A percentile compares a stretch with the other conserved stretches of the same genome.
These are phyloP conservation scores for Globisporangium lucens DNA, from an alignment of 352 stramenopile genomes.

Conservation along the genomic window DNA sequence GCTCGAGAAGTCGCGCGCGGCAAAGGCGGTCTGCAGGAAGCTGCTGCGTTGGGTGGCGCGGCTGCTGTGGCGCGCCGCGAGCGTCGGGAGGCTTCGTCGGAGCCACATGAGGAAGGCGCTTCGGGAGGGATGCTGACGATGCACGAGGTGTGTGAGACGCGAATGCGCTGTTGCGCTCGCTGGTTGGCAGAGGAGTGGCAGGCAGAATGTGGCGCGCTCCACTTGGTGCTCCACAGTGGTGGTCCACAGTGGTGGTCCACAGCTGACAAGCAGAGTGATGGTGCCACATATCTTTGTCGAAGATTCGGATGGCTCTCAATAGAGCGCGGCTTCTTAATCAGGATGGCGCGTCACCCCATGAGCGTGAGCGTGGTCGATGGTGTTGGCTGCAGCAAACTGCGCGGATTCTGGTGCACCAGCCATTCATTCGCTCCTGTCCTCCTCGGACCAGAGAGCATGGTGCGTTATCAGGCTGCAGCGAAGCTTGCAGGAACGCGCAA, in stretches of 20 bases:
- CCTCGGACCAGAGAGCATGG: too few relatives aligned
- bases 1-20: conserved; percentile 45
- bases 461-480: conserved; percentile 5
- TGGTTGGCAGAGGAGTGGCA: conserved; percentile 11
- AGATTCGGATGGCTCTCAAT: conserved; percentile 2
- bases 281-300: conserved; percentile 8
- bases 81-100: conserved; percentile 42
- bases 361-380: not conserved
- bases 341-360: not conserved
- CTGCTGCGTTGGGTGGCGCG: conserved; percentile 23
- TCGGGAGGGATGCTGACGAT: not conserved
- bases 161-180: not conserved
- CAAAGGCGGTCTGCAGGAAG: conserved; percentile 17
- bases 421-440: too few relatives aligned
- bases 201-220: conserved; percentile 14
- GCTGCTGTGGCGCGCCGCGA: conserved; percentile 42
- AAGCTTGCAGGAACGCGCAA: conserved; percentile 6
- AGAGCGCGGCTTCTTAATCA: conserved; percentile 10
- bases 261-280: conserved; percentile 5
- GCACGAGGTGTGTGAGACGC: not conserved
- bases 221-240: not conserved
- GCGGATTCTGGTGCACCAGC: too few relatives aligned
- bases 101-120: conserved; percentile 48
- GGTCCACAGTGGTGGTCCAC: not conserved
- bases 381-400: not conserved